A percentile compares a stretch with the other conserved stretches of the same genome.
These are phyloP conservation scores for Thelephora aurantiotincta DNA, from an alignment of 768 basidiomycete genomes.

Conservation along the genomic window DNA sequence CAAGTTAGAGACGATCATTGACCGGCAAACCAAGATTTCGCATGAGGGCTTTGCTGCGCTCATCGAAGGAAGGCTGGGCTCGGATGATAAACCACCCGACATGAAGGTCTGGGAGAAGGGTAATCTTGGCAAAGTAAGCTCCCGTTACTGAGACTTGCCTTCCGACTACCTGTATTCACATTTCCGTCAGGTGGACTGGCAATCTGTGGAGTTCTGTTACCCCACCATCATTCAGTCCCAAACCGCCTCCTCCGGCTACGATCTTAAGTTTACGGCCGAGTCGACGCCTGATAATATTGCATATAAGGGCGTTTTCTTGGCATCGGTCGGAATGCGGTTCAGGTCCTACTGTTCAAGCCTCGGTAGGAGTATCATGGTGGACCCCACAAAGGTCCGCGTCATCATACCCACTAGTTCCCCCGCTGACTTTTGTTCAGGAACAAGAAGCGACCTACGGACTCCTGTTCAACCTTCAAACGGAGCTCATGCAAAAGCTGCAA, in stretches of 20 bases:
- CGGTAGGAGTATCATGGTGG: slow-evolving; percentile 89
- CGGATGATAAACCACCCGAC: slow-evolving; percentile 70
- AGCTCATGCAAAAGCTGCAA: slow-evolving; percentile 62
- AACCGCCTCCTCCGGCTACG: slow-evolving; percentile 72
- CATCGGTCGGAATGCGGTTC: slow-evolving; percentile 81
- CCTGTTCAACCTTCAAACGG: slow-evolving; percentile 63
- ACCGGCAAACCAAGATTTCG: slow-evolving; percentile 80
- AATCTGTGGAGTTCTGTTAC: slow-evolving; percentile 86
- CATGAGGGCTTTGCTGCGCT: slow-evolving; percentile 78
- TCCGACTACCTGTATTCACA: slow-evolving; percentile 3
- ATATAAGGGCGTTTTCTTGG: slow-evolving; percentile 78
- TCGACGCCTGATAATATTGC: slow-evolving; percentile 75
- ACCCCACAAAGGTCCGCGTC: slow-evolving; percentile 63
- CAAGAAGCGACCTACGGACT: slow-evolving; percentile 85
- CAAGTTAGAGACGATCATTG: slow-evolving; percentile 82
- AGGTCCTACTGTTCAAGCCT: slow-evolving; percentile 89
- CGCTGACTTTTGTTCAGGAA: slow-evolving; percentile 32
- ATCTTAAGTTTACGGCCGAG: slow-evolving; percentile 76
- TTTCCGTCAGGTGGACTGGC: slow-evolving; percentile 63
- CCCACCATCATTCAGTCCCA: slow-evolving; percentile 93
- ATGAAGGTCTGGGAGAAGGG: slow-evolving; percentile 85
- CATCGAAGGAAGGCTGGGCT: slow-evolving; percentile 75
- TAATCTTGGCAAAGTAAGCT: slow-evolving; percentile 50
- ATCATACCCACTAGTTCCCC: neutral
- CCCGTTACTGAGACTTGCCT: neutral